These are phyloP conservation scores for Grifola frondosa DNA, from an alignment of 1,284 basidiomycete genomes.

Conservation along the genomic window DNA sequence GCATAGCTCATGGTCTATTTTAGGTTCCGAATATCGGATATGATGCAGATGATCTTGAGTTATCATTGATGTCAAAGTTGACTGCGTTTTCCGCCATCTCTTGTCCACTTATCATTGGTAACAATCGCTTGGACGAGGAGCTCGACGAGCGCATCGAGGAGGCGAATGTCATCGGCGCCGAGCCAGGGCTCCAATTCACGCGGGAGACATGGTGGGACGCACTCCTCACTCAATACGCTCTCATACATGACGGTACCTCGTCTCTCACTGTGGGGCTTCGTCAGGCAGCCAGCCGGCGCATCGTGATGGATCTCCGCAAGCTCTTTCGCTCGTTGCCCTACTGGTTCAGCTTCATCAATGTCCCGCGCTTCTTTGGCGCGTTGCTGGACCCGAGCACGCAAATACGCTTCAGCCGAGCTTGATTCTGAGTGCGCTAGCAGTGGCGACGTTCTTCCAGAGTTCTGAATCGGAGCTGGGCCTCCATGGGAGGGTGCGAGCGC, in stretches of 20 bases:
- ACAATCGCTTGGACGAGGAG: conserved; percentile 4
- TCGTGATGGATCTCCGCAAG: conserved; percentile 58
- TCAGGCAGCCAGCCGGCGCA: conserved; percentile 40
- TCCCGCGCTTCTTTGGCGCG: conserved; percentile 62
- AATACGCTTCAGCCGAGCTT: conserved; percentile 64
- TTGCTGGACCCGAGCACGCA: conserved; percentile 53
- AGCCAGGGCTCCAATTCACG: conserved; percentile 61
- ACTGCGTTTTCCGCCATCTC: not conserved
- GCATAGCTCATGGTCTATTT: not conserved
- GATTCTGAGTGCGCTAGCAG: conserved; percentile 58
- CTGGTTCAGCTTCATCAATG: conserved; percentile 71
- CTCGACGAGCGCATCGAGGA: not conserved
- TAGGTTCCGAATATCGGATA: not conserved
- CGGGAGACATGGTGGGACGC: conserved; percentile 79
- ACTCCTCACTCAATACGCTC: conserved; percentile 55
- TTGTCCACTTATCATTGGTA: not conserved
- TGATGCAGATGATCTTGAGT: conserved; percentile 2
- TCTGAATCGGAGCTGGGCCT: conserved; percentile 48
- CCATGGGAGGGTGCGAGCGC: conserved; percentile 50
- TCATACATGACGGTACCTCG: conserved; percentile 24
- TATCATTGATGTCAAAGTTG: not conserved
- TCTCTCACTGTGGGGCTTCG: conserved; percentile 42
- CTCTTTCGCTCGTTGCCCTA: conserved; percentile 60
- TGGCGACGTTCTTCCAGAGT: conserved; percentile 68
- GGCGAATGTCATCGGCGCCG: conserved; percentile 2